Percentiles rank a stretch among this genome's conserved stretches.
Conservation (phyloP, 768 basidiomycete species). For the Pleurotus sapidus region DNA sequence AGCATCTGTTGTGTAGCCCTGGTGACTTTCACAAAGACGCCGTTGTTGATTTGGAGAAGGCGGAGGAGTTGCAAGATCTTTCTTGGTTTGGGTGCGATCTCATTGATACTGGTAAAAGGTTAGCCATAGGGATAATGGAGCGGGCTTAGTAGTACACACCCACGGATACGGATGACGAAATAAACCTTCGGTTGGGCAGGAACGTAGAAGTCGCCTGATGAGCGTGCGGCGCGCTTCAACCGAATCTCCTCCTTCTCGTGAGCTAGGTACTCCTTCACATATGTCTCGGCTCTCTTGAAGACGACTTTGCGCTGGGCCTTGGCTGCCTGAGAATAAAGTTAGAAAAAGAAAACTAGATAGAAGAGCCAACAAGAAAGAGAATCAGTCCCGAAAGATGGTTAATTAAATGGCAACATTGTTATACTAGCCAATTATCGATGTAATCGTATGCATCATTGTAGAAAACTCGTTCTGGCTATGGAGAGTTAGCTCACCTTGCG, state of each 20-base stretch:
- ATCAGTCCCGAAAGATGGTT: constrained; percentile 96
- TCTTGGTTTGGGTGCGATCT: constrained; percentile 98
- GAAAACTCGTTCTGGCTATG: constrained; percentile 10
- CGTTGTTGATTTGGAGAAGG: constrained; percentile 99
- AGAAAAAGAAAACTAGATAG: constrained; percentile 8
- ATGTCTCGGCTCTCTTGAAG: constrained; percentile 98
- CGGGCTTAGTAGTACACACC: constrained; percentile 51
- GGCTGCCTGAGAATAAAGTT: constrained; percentile 53
- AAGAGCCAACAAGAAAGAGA: constrained; percentile 14
- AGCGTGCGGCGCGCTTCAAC: constrained; percentile 88
- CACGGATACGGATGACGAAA: constrained; percentile 97
- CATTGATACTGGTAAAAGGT: constrained; percentile 79
- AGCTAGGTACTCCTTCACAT: constrained; percentile 93
- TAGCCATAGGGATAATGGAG: not conserved
- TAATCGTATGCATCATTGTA: constrained; percentile 81
- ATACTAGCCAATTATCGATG: constrained; percentile 78
- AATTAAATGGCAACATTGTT: constrained; percentile 72
- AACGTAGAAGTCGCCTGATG: constrained; percentile 95
- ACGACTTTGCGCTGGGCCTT: constrained; percentile 94
- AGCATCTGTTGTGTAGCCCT: constrained; percentile 98
- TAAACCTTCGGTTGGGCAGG: constrained; percentile 95
- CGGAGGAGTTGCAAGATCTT: constrained; percentile 99
- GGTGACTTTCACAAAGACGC: constrained; percentile 96
- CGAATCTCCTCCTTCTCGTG: constrained; percentile 97
- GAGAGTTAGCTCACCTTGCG: constrained; percentile 69